Base-by-base conservation (phyloP, 345 rosid species). In the Eutrema heterophyllum region DNA sequence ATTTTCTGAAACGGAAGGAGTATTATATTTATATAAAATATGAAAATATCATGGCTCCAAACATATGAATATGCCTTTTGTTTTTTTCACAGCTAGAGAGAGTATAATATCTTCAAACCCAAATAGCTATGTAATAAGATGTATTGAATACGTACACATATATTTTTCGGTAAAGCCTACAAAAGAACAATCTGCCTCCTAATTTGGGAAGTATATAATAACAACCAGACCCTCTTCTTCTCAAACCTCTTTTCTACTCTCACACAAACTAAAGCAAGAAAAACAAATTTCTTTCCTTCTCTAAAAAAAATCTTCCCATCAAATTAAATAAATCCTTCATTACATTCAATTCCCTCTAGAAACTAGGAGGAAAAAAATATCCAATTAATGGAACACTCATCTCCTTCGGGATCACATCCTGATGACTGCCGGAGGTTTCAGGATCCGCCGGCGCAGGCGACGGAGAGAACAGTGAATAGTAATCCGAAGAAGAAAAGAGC, bases 221-320 rank as follows among this genome's bases (percentile, higher is more conserved):
- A 75, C 73, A 67, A 60, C 57, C 62, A 74, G 55, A 67, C 68
- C 58, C 68, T 40, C 30, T 75, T 75, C 73, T 41, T 60, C 68
- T 75, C 78, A 50, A 12, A 10, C 36, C 18, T 39, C 60, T 18
- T 29, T 35, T 14, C 43, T 29, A 46, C 59, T 32, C 67, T 39
- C 60, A 73, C 67, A 21, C 24, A 21, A 1, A 45, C 58, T 55
- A 48, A 27, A 49, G 9, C 30, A 43, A 41, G 24, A 4, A 14
- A 21, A 40, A 10, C 54, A 52, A 39, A 14, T 30, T 44, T 62
- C 27, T 33, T 21, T 54, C 43, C 26, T 65, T 73, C 51, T 56
- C 32, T 27, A 29, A 29, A 29, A 4, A 26, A 46, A 71, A 36
- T 27, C 68, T 60, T 71, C 32, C 33, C 11, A 62, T 44, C 44